Evolutionary conservation across 805 yeast species (phyloP), one percentile per base, ranked within the genome.

Genomic region (Cyberlindnera galapagoensis): DNA sequence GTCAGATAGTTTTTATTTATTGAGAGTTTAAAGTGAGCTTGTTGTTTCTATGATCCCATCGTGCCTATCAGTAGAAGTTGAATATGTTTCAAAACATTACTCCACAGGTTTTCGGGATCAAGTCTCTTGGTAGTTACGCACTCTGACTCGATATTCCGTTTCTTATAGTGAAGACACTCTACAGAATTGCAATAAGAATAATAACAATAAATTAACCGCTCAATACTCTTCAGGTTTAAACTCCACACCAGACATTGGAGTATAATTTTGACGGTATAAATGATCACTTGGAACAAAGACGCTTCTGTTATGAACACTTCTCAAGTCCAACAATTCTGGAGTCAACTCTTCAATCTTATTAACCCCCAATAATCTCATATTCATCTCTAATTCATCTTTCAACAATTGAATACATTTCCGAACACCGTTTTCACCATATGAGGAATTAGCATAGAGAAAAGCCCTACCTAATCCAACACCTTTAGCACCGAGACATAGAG

Each of bases 331-430:
- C 46, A 72, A 69, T 5, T 65, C 62, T 10, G 76, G 77, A 38
- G 74, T 65, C 35, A 86, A 62, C 24, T 86, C 73, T 12, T 62
- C 65, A 22, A 86, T 56, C 26, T 62, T 69, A 10, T 69, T 71
- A 12, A 74, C 90, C 26, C 95, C 95, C 22, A 85, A 54, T 31
- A 86, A 61, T 42, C 92, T 68, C 94, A 86, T 81, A 48, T 76
- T 74, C 80, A 81, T 75, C 34, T 66, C 74, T 15, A 85, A 43
- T 52, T 85, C 95, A 38, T 76, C 80, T 42, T 73, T 74, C 41
- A 86, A 60, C 35, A 85, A 58, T 35, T 72, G 73, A 34, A 75
- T 66, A 2, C 79, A 74, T 43, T 63, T 73, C 15, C 66, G 62
- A 10, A 77, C 84, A 42, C 85, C 85, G 11, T 63, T 65, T 43